Evolutionary conservation across 1,139 yeast species (phyloP), one percentile per base, ranked within the genome.

Genomic region (Taiozyma sp.): DNA sequence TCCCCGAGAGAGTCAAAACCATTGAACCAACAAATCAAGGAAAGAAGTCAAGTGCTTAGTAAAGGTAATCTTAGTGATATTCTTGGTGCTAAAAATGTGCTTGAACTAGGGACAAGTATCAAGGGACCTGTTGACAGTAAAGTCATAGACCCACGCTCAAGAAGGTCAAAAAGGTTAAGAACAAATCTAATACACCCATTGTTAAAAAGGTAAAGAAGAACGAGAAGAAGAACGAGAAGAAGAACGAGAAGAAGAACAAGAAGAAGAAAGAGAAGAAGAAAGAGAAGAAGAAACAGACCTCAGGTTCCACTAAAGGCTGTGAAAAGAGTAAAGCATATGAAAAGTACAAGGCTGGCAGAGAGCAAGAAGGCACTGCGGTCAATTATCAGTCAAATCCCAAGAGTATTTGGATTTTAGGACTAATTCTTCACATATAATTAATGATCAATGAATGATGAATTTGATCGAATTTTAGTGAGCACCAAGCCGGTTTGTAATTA

Each of bases 201-300:
- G 19, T 19, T 2, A 19, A 19, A 19, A 19, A 19, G 19, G 19
- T 2, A 19, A 19, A 19, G 19, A 19, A 19, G 19, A 19, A 19
- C 19, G 19, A 19, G 19, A 19, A 19, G 19, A 19, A 19, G 19
- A 2, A 19, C 2, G 19, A 19, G 19, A 19, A 19, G 19, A 19
- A 19, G 19, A 19, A 19, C n/a, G 2, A 2, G 2, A 2, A 19
- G 2, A 2, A 19, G 2, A 2, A 19, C n/a, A n/a, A 19, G 19
- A 19, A 19, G 19, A 19, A 19, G 19, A 2, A 19, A 19, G 19
- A 19, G 19, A 19, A 19, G 19, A 19, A 19, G 19, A n/a, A 19
- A 19, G 2, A 2, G 2, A 2, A 19, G 2, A 2, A 19, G 2
- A 2, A 19, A 19, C 2, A 2, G 2, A 2, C 2, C 4, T 1